Base-by-base conservation (phyloP, 108 stramenopile species). In the Discostella pseudostelligera region DNA sequence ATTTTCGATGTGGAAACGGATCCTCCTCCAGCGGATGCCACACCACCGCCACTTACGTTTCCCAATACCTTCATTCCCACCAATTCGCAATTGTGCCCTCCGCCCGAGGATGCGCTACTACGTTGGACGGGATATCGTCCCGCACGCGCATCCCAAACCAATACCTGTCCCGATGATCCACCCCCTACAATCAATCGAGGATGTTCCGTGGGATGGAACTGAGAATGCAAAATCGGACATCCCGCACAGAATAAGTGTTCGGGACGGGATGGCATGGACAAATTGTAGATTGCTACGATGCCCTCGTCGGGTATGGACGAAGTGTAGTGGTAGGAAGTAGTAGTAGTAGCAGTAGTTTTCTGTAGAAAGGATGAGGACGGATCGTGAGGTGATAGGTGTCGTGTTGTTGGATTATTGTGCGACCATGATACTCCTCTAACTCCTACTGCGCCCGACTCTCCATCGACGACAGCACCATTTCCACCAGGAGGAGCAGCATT, bases 221-320 rank as follows among this genome's bases (percentile, higher is more conserved):
- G 56, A 8, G 81, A 58, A 11, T 74, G 79, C 36, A 87, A 69
- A 11, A 90, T 88, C 1, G 92, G 89, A 78, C 87, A 87, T 11
- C 89, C 89, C 53, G 87, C 83, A 4, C 87, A 90, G 61, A 93
- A 93, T 0, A 93, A 78, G 50, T 93, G 89, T 73, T 93, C 92
- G 22, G 92, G 92, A 54, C 92, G 84, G 29, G 71, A 46, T 20
- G 92, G 89, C 86, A 93, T 87, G 51, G 87, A 72, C 50, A 93
- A 67, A 64, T 85, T 93, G 83, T 89, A 93, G 26, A 93, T 77
- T 32, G 89, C 72, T 0, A 87, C 83, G 28, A 93, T 74, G 0
- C 92, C 92, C 56, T 90, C 89, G 39, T 76, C 56, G 55, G 67
- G 74, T 42, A 62, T 68, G 26, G 59, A 62, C 1, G 61, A 36